These are phyloP conservation scores for Saitoella complicata DNA, from an alignment of 805 yeast species.

Conservation along the genomic window DNA sequence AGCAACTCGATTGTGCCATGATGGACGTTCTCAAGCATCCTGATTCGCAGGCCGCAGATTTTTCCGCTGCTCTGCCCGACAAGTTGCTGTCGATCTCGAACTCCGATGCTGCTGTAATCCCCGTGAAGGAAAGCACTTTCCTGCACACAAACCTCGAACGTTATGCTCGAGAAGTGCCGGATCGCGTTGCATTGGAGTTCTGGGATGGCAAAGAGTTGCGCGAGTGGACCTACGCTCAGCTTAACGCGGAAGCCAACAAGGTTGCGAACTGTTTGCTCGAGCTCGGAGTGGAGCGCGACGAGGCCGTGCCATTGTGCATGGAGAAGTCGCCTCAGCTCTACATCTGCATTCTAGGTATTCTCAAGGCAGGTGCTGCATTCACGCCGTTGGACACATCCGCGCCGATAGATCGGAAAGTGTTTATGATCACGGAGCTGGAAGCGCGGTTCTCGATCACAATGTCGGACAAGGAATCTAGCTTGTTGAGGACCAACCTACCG, in stretches of 20 bases:
- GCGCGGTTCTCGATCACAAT: constrained; percentile 5
- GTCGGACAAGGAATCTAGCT: not conserved
- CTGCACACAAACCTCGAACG: constrained; percentile 7
- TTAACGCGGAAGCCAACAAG: constrained; percentile 5
- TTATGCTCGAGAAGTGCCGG: constrained; percentile 1
- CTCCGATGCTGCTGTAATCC: not conserved
- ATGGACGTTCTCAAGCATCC: not conserved
- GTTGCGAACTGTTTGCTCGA: constrained; percentile 3
- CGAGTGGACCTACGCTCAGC: constrained; percentile 6
- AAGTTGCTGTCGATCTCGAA: not conserved
- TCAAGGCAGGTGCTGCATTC: constrained; percentile 12
- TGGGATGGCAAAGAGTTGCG: not conserved
- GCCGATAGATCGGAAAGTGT: constrained; percentile 7
- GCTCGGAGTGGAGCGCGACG: constrained; percentile 2
- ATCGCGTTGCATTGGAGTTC: constrained; percentile 9
- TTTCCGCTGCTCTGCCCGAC: too few species aligned
- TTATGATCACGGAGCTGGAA: constrained; percentile 8
- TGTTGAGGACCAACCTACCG: constrained; percentile 2
- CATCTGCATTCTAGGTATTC: constrained; percentile 5
- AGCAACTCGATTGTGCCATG: constrained; percentile 2
- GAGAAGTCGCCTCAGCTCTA: constrained; percentile 8
- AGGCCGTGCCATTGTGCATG: constrained; percentile 8
- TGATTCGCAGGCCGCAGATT: not conserved
- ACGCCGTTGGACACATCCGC: constrained; percentile 11
- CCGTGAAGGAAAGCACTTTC: not conserved